Conservation (phyloP, 495 filamentous ascomycete species). For the Neurospora sp. region DNA sequence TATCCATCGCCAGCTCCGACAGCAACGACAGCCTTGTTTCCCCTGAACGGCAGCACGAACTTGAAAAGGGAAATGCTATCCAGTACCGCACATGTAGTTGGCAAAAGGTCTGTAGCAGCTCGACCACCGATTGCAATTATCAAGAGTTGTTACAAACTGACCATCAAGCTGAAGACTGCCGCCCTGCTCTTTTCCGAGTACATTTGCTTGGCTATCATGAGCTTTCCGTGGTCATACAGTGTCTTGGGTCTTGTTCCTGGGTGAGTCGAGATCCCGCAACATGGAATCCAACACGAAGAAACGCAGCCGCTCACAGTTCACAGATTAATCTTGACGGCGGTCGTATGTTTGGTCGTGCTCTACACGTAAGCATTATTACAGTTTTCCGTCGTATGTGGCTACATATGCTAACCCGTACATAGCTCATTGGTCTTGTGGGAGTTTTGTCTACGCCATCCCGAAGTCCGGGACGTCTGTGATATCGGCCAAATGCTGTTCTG, state of each 20-base stretch:
- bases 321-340: constrained; percentile 64
- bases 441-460: constrained; percentile 78
- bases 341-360: constrained; percentile 62
- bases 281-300: neutral
- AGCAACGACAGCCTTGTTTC: constrained; percentile 33
- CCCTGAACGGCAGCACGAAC: constrained; percentile 63
- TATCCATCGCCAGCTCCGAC: constrained; percentile 25
- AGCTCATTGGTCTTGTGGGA: constrained; percentile 71
- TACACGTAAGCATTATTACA: constrained; percentile 46
- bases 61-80: constrained; percentile 70
- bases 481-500: constrained; percentile 85
- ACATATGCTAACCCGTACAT: neutral
- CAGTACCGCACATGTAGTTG: constrained; percentile 85
- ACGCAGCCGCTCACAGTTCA: constrained; percentile 4
- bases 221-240: constrained; percentile 83
- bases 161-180: constrained; percentile 47
- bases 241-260: constrained; percentile 79
- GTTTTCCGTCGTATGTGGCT: neutral
- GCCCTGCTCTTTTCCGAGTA: constrained; percentile 84
- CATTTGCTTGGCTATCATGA: constrained; percentile 91
- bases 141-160: neutral
- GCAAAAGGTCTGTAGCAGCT: constrained; percentile 55
- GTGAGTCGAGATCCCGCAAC: constrained; percentile 15
- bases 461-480: constrained; percentile 83
- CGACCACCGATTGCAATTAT: neutral